Conservation (phyloP, 2,329 filamentous ascomycete genomes). For the Pleoardoris graminearum region DNA sequence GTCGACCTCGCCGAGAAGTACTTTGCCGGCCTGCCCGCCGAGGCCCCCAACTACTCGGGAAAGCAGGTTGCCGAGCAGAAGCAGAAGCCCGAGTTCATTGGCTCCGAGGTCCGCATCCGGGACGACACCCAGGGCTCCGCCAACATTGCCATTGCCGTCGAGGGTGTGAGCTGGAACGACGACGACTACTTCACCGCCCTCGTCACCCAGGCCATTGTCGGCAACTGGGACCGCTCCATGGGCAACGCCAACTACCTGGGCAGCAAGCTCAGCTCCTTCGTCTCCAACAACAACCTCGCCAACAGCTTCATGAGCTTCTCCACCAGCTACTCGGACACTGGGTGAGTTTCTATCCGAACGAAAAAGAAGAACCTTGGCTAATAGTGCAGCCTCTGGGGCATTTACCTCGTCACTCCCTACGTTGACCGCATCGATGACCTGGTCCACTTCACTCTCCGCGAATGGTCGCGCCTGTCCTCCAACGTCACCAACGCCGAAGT, state of each 20-base stretch:
- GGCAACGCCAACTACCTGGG: constrained; percentile 96
- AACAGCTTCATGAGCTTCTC: constrained; percentile 99
- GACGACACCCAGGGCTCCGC: constrained; percentile 95
- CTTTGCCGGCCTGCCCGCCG: constrained; percentile 78
- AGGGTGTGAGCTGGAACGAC: constrained; percentile 99
- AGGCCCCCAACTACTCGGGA: constrained; percentile 73
- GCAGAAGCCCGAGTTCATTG: constrained; percentile 90
- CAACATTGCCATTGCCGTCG: constrained; percentile 97
- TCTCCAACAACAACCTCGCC: constrained; percentile 92
- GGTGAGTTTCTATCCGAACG: constrained; percentile 63
- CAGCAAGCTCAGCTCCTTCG: constrained; percentile 94
- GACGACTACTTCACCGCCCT: constrained; percentile 98
- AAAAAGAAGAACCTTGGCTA: constrained; percentile 24
- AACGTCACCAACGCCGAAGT: constrained; percentile 88
- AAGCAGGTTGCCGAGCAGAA: constrained; percentile 73
- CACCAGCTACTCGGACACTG: constrained; percentile 98
- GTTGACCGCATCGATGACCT: constrained; percentile 87
- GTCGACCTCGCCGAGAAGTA: constrained; percentile 96
- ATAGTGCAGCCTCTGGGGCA: constrained; percentile 86
- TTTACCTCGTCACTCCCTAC: constrained; percentile 95
- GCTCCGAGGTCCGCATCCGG: constrained; percentile 91
- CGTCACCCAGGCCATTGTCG: constrained; percentile 96
- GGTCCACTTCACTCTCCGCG: constrained; percentile 95
- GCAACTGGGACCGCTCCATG: constrained; percentile 99
- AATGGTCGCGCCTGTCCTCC: constrained; percentile 94